Base-by-base conservation (phyloP, 2,329 filamentous ascomycete genomes). In the Phaeomoniella chlamydospora region DNA sequence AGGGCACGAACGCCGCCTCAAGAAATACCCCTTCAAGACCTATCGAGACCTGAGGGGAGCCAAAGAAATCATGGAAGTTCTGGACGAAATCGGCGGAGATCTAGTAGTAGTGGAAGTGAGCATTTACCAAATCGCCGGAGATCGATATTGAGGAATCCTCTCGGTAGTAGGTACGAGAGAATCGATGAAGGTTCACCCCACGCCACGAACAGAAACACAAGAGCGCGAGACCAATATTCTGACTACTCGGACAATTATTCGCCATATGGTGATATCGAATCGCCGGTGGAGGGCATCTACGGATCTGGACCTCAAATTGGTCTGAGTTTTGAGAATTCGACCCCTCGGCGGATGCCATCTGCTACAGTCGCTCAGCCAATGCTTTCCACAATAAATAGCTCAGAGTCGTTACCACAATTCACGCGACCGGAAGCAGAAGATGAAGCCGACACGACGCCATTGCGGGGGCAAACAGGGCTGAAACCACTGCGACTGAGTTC, bases 1-100 rank as follows among this genome's bases (percentile, higher is more conserved):
- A 45, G 38, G 33, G 19, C 36, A 22, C 45, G 34, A 12, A 38
- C 40, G 17, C 41, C 44, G n/a, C n/a, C 22, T n/a, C 57, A 59
- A 37, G 77, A 78, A 42, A 87, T 90, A 59, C 80, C 80, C 40
- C 64, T 88, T 39, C 77, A 77, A 55, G 72, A 78, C 47, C 62
- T 82, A 22, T 61, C 62, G 10, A 54, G 56, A 39, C 52, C 55
- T 16, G 54, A 54, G 19, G 55, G 54, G 37, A 44, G 41, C 16
- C 41, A 39, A 33, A 45, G 43, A 19, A 39, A 46, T 13, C 51
- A 49, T 18, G 45, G 48, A 33, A 37, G 42, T 41, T 45, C 55
- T 17, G 44, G 49, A 34, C 41, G 31, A 42, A 45, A n/a, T n/a
- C n/a, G 44, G 40, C 49, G 49, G 39, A 39, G 48, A 39, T 47